Evolutionary conservation across 805 yeast species (phyloP).

Genomic region (Ogataea kodamae): DNA sequence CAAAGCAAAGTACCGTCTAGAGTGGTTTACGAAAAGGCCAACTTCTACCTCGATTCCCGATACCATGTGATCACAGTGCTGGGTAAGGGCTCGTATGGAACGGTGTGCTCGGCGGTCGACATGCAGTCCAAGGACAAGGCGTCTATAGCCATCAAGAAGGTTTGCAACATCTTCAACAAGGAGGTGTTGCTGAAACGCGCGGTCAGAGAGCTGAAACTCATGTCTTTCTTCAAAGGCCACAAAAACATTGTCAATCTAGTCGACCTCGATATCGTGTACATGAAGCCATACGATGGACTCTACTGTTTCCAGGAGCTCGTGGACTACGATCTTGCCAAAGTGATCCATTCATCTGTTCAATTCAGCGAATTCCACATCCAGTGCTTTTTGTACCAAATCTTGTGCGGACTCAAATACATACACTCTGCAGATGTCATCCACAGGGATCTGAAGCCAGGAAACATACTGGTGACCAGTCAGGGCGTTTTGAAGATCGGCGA

Average conservation of each 20-base stretch:
- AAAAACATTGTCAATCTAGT: constrained; percentile 70
- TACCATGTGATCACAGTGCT: constrained; percentile 56
- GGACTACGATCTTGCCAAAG: constrained; percentile 76
- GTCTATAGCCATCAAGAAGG: constrained; percentile 74
- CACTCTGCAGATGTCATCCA: constrained; percentile 93
- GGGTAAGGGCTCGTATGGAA: constrained; percentile 86
- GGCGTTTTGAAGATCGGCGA: constrained; percentile 87
- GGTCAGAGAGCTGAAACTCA: constrained; percentile 73
- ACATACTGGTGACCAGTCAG: constrained; percentile 68
- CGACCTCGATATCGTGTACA: constrained; percentile 67
- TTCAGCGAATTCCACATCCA: constrained; percentile 83
- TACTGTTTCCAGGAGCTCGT: constrained; percentile 86
- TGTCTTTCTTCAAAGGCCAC: constrained; percentile 84
- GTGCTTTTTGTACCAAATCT: constrained; percentile 71
- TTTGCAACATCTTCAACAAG: constrained; percentile 62
- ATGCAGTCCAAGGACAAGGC: constrained; percentile 36
- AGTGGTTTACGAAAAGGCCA: constrained; percentile 46
- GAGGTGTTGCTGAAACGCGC: constrained; percentile 75
- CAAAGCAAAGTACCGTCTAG: constrained; percentile 15
- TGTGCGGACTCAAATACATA: constrained; percentile 83
- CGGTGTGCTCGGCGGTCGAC: constrained; percentile 74
- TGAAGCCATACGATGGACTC: constrained; percentile 74
- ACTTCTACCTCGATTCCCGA: constrained; percentile 59
- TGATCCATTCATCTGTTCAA: constrained; percentile 73
- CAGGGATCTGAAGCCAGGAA: constrained; percentile 90